Evolutionary conservation across 495 filamentous ascomycete species (phyloP).

Genomic region (Penicillium malachiteum): DNA sequence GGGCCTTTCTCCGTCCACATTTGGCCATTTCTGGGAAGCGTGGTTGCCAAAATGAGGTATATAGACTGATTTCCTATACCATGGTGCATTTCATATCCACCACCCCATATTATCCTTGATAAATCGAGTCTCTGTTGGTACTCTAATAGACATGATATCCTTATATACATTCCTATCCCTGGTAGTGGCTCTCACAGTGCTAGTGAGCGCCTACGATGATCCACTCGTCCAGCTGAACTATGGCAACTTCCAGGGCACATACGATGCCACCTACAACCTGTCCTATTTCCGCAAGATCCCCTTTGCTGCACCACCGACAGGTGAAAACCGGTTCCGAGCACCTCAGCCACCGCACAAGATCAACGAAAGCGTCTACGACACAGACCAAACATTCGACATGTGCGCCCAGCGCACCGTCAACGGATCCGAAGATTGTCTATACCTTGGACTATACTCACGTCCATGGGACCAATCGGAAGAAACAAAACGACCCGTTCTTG

Average conservation of each 20-base stretch:
- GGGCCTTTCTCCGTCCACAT: constrained; percentile 1
- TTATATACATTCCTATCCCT: constrained; percentile 11
- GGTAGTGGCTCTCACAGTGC: constrained; percentile 9
- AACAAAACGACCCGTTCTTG: constrained; percentile 53
- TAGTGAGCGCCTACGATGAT: constrained; percentile 20
- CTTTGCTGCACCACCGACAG: constrained; percentile 56
- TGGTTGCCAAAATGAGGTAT: not conserved
- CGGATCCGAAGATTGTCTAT: constrained; percentile 63
- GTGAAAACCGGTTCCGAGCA: constrained; percentile 54
- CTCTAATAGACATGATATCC: not conserved
- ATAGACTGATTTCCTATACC: not conserved
- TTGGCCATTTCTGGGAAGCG: not conserved
- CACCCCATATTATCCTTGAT: too few relatives aligned
- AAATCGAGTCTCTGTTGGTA: too few relatives aligned
- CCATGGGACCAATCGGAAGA: constrained; percentile 44
- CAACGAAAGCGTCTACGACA: constrained; percentile 51
- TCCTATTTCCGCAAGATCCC: constrained; percentile 58
- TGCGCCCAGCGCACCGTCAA: constrained; percentile 58
- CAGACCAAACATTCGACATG: constrained; percentile 56
- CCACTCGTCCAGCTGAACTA: constrained; percentile 48
- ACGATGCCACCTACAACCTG: constrained; percentile 50
- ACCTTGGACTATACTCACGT: constrained; percentile 57
- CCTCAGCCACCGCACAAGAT: constrained; percentile 51
- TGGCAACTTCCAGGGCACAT: constrained; percentile 58
- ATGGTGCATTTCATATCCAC: too few relatives aligned